Conservation (phyloP, 495 filamentous ascomycete genomes). For the Aspergillus bertholletiae region DNA sequence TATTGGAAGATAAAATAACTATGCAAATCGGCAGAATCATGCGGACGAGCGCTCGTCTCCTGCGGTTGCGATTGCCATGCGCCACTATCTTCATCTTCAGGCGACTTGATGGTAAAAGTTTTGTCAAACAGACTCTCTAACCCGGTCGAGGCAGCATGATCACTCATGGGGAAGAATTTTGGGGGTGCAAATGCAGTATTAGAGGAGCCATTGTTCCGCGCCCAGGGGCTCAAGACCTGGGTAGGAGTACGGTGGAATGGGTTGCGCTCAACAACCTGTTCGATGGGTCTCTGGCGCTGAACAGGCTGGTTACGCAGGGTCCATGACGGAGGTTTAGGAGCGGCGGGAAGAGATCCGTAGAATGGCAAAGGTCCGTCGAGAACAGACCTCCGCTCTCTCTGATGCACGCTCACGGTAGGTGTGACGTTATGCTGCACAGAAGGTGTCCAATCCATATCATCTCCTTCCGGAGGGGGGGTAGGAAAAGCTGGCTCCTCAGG, state of each 20-base stretch:
- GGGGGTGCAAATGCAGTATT: constrained; percentile 44
- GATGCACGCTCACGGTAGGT: constrained; percentile 33
- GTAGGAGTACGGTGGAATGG: constrained; percentile 31
- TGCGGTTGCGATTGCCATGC: constrained; percentile 19
- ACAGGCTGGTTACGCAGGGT: constrained; percentile 56
- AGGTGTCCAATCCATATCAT: constrained; percentile 84
- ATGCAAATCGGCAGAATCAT: constrained; percentile 9
- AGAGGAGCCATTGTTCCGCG: constrained; percentile 11
- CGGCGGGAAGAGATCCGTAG: constrained; percentile 59
- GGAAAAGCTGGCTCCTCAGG: constrained; percentile 27
- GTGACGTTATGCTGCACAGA: constrained; percentile 46
- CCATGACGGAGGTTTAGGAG: constrained; percentile 62
- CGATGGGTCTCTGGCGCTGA: constrained; percentile 25
- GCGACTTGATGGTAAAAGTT: constrained; percentile 39
- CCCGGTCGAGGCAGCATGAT: constrained; percentile 42
- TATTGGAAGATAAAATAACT: constrained; percentile 23
- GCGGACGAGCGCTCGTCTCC: constrained; percentile 3
- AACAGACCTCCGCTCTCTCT: constrained; percentile 27
- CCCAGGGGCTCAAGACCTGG: constrained; percentile 21
- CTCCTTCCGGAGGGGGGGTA: constrained; percentile 36
- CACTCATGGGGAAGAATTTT: constrained; percentile 47
- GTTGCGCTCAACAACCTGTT: constrained; percentile 34
- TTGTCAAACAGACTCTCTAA: constrained; percentile 45
- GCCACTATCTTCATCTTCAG: constrained; percentile 33
- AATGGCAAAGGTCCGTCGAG: constrained; percentile 53